These are phyloP conservation scores for Xylaria sp. DNA, from an alignment of 2,329 filamentous ascomycete species.

Conservation along the genomic window DNA sequence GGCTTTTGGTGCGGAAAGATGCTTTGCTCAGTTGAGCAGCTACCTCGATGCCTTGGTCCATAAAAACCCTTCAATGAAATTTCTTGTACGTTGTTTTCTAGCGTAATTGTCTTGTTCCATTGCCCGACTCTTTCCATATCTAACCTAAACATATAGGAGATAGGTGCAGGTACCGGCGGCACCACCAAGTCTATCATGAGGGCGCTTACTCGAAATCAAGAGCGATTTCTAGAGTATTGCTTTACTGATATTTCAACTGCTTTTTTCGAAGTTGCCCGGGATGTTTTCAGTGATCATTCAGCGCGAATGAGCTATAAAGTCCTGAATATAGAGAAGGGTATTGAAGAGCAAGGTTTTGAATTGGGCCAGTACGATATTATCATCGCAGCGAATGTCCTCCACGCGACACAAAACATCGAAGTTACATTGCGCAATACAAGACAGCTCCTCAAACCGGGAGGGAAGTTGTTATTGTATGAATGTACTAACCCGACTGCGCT, in stretches of 20 bases:
- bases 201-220: slow-evolving; percentile 36
- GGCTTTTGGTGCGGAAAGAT: slow-evolving; percentile 36
- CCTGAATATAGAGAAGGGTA: slow-evolving; percentile 47
- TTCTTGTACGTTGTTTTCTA: slow-evolving; percentile 34
- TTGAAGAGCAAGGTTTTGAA: slow-evolving; percentile 48
- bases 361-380: slow-evolving; percentile 46
- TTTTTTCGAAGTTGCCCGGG: slow-evolving; percentile 45
- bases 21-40: slow-evolving; percentile 36
- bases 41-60: slow-evolving; percentile 35
- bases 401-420: slow-evolving; percentile 39
- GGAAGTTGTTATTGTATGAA: slow-evolving; percentile 37
- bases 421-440: slow-evolving; percentile 38
- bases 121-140: slow-evolving; percentile 32
- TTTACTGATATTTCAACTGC: slow-evolving; percentile 47
- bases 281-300: slow-evolving; percentile 41
- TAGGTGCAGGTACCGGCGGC: slow-evolving; percentile 46
- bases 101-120: background rate
- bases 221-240: slow-evolving; percentile 41
- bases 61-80: slow-evolving; percentile 34
- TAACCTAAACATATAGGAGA: slow-evolving; percentile 40
- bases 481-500: slow-evolving; percentile 32
- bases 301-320: slow-evolving; percentile 45
- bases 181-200: slow-evolving; percentile 44
- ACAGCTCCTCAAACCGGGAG: slow-evolving; percentile 41
- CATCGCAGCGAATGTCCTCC: slow-evolving; percentile 45